Conservation (phyloP, 1,284 basidiomycete genomes). For the Cerioporus squamosus region DNA sequence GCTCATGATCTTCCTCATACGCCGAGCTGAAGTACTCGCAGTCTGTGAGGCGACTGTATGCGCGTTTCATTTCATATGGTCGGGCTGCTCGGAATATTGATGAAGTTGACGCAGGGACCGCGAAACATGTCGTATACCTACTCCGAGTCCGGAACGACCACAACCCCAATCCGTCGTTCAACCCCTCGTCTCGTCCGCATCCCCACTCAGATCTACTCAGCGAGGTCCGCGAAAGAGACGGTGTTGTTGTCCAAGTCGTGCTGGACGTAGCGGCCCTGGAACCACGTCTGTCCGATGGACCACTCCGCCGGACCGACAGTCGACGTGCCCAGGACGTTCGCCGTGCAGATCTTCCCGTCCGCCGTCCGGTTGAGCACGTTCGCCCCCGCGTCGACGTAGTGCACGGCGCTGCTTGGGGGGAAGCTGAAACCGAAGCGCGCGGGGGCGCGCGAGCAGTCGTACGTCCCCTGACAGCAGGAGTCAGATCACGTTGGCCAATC, state of each 20-base stretch:
- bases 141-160: too few relatives aligned
- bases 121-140: too few relatives aligned
- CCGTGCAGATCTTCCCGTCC: conserved; percentile 19
- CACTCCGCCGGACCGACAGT: conserved; percentile 10
- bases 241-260: conserved; percentile 18
- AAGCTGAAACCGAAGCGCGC: conserved; percentile 23
- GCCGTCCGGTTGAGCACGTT: conserved; percentile 22
- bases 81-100: too few relatives aligned
- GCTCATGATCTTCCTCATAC: too few relatives aligned
- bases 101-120: too few relatives aligned
- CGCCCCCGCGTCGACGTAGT: conserved; percentile 19
- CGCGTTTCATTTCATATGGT: too few relatives aligned
- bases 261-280: conserved; percentile 24
- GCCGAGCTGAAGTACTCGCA: neutral
- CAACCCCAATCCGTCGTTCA: too few relatives aligned
- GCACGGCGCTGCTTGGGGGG: conserved; percentile 15
- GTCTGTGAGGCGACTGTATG: too few relatives aligned
- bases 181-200: too few relatives aligned
- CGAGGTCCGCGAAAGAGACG: conserved; percentile 15
- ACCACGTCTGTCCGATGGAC: conserved; percentile 25
- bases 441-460: conserved; percentile 17
- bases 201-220: neutral
- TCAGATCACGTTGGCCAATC: too few relatives aligned
- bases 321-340: conserved; percentile 23
- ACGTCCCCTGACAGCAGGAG: conserved; percentile 10